A percentile compares a stretch with the other conserved stretches of the same genome.
Evolutionary conservation across 106 monocot genomes (phyloP).

Genomic region (Alisma plantagoaquatica): DNA sequence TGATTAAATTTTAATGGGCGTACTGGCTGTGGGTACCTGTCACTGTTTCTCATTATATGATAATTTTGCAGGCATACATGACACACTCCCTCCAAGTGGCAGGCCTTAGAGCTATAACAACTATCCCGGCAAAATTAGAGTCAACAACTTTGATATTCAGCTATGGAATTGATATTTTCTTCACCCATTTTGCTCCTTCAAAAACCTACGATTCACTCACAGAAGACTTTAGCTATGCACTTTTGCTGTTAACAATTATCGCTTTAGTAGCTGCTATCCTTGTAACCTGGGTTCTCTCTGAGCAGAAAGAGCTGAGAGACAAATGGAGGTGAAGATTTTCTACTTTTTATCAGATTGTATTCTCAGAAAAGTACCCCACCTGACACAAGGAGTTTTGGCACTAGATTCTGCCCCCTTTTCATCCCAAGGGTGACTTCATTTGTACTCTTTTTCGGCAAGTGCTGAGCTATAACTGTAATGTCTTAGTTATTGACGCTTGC

Average conservation of each 20-base stretch:
- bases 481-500: too few species aligned
- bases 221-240: constrained; percentile 93
- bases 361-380: too few species aligned
- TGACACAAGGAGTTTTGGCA: too few species aligned
- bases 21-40: too few species aligned
- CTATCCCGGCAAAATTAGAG: constrained; percentile 77
- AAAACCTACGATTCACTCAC: constrained; percentile 93
- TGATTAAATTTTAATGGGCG: too few species aligned
- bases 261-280: constrained; percentile 69
- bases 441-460: too few species aligned
- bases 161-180: constrained; percentile 92
- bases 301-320: constrained; percentile 82
- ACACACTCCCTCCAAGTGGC: constrained; percentile 97
- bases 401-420: too few species aligned
- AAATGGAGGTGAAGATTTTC: constrained; percentile 63
- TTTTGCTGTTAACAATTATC: constrained; percentile 82
- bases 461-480: too few species aligned
- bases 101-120: constrained; percentile 65
- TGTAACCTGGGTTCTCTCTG: constrained; percentile 72
- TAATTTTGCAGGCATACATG: constrained; percentile 60
- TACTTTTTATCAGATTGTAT: neutral
- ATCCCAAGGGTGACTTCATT: too few species aligned
- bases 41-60: too few species aligned
- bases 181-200: constrained; percentile 86
- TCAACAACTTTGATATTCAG: constrained; percentile 84